phyloP scores from a whole-genome alignment of 2,329 filamentous ascomycete genomes.

The Botrytis galanthina region DNA sequence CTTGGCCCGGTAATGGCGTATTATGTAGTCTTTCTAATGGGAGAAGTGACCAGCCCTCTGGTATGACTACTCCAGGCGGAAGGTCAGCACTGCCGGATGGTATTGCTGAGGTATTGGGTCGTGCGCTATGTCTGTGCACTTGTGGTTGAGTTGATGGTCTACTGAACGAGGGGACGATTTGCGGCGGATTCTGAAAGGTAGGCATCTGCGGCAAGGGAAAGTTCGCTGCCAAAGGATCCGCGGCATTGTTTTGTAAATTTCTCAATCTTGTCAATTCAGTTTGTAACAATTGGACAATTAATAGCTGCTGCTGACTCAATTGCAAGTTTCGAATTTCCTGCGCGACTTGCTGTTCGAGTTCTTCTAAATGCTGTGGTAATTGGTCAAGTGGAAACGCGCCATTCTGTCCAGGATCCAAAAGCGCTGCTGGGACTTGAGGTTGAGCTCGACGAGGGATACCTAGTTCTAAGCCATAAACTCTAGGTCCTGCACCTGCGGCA shows the following conservation, averaged over 20 bases:
- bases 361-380: slow-evolving; percentile 59
- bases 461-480: slow-evolving; percentile 39
- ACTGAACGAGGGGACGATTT: slow-evolving; percentile 15
- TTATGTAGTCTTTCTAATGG: slow-evolving; percentile 52
- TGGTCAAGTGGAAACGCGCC: slow-evolving; percentile 32
- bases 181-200: not conserved
- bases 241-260: slow-evolving; percentile 31
- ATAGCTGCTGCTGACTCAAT: slow-evolving; percentile 64
- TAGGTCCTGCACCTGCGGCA: slow-evolving; percentile 28
- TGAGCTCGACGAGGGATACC: slow-evolving; percentile 36
- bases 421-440: slow-evolving; percentile 25
- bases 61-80: slow-evolving; percentile 62
- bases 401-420: not conserved
- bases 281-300: slow-evolving; percentile 65
- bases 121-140: slow-evolving; percentile 47
- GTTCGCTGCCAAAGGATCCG: slow-evolving; percentile 30
- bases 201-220: slow-evolving; percentile 32
- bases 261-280: slow-evolving; percentile 66
- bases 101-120: slow-evolving; percentile 50
- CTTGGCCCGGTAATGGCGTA: slow-evolving; percentile 10
- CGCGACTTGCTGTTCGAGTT: slow-evolving; percentile 67
- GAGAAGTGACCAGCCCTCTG: slow-evolving; percentile 62
- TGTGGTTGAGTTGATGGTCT: slow-evolving; percentile 18
- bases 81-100: slow-evolving; percentile 60
- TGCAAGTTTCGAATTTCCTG: slow-evolving; percentile 64